Conservation (phyloP, 768 basidiomycete genomes). For the Amanita pallidorosea region DNA sequence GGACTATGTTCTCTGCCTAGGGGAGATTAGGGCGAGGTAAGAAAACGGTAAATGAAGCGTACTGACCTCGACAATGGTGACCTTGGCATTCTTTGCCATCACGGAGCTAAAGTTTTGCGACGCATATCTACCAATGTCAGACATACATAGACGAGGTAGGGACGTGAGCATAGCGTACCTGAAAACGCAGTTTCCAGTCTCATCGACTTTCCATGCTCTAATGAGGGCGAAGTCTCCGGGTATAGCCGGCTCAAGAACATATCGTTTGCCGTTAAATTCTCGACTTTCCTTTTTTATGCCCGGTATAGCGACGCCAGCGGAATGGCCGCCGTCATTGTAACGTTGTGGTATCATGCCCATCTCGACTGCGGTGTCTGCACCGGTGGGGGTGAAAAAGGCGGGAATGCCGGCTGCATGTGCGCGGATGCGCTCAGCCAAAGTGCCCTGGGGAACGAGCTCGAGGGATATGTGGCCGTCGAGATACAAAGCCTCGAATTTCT, state of each 20-base stretch:
- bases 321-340: constrained; percentile 68
- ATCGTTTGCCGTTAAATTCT: constrained; percentile 71
- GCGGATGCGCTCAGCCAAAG: constrained; percentile 78
- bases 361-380: constrained; percentile 77
- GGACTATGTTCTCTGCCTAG: constrained; percentile 85
- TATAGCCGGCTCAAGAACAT: constrained; percentile 73
- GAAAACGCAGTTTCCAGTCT: constrained; percentile 86
- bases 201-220: constrained; percentile 87
- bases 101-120: constrained; percentile 80
- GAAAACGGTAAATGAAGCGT: not conserved
- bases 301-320: constrained; percentile 55
- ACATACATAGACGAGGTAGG: not conserved
- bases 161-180: constrained; percentile 32
- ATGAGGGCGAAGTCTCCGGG: constrained; percentile 79
- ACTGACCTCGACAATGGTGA: constrained; percentile 84
- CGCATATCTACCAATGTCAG: constrained; percentile 44
- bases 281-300: constrained; percentile 71
- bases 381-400: constrained; percentile 90
- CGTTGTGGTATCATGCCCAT: constrained; percentile 68
- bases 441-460: constrained; percentile 89
- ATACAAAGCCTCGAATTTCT: constrained; percentile 75
- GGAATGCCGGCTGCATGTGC: constrained; percentile 88
- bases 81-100: constrained; percentile 83
- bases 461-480: constrained; percentile 72
- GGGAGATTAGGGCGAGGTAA: not conserved